These are phyloP conservation scores for Gillenia trifoliata DNA, from an alignment of 306 rosid species.

Conservation along the genomic window DNA sequence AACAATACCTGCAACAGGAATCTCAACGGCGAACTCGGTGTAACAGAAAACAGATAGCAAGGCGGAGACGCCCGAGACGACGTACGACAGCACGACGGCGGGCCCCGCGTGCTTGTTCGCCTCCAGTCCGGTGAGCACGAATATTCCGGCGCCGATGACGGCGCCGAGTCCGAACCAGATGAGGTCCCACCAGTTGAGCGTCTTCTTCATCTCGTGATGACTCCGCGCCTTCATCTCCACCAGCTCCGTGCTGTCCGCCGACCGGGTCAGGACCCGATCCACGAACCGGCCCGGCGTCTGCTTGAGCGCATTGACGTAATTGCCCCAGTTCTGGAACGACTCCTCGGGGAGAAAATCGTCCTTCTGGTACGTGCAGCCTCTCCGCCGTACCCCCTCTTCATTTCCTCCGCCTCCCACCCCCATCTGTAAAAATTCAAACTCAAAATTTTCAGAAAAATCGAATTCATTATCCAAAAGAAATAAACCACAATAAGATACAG, in stretches of 20 bases:
- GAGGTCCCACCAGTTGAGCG: conserved; percentile 87
- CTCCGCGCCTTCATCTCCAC: conserved; percentile 66
- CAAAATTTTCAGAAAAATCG: neutral
- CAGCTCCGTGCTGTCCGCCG: conserved; percentile 51
- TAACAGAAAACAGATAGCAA: conserved; percentile 89
- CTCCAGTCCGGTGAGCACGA: conserved; percentile 81
- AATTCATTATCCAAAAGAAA: neutral
- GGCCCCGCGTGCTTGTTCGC: conserved; percentile 45
- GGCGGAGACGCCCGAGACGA: conserved; percentile 75
- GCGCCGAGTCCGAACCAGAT: conserved; percentile 86
- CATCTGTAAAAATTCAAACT: conserved; percentile 20
- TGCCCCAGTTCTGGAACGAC: conserved; percentile 62
- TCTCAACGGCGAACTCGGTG: conserved; percentile 89
- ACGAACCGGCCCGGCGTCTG: conserved; percentile 49
- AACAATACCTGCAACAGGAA: conserved; percentile 66
- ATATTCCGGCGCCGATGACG: conserved; percentile 80
- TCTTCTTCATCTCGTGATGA: conserved; percentile 72
- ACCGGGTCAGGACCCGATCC: conserved; percentile 51
- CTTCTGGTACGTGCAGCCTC: conserved; percentile 40
- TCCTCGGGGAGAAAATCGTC: conserved; percentile 80
- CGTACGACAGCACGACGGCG: conserved; percentile 70
- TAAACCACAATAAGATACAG: neutral
- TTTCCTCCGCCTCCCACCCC: neutral
- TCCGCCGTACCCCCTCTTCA: conserved; percentile 28
- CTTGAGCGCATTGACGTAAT: conserved; percentile 41